These are phyloP conservation scores for Aspergillus versicolor DNA, from an alignment of 2,329 filamentous ascomycete species.

Conservation along the genomic window DNA sequence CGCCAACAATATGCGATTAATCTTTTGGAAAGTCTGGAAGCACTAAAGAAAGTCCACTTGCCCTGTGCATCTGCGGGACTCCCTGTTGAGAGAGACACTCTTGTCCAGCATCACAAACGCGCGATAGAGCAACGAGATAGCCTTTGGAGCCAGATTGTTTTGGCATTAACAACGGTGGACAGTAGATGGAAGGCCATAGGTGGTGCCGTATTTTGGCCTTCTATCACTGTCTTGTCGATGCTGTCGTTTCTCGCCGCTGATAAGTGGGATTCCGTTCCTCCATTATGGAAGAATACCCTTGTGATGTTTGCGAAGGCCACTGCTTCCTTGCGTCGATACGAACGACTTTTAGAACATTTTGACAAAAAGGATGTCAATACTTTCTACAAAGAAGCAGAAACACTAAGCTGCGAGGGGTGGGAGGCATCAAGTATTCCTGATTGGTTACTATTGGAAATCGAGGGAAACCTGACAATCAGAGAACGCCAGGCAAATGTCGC, in stretches of 20 bases:
- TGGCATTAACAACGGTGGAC: not conserved
- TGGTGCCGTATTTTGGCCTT: not conserved
- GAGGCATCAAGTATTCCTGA: not conserved
- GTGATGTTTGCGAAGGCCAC: slow-evolving; percentile 5
- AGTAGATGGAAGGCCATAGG: not conserved
- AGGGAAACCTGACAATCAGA: slow-evolving; percentile 8
- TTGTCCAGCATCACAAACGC: not conserved
- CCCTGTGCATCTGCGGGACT: not conserved
- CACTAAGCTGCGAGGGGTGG: not conserved
- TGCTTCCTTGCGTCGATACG: slow-evolving; percentile 4
- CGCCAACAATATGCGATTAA: not conserved
- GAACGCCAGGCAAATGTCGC: not conserved
- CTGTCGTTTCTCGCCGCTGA: not conserved
- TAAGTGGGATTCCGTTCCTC: slow-evolving; percentile 2
- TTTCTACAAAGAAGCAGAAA: slow-evolving; percentile 14
- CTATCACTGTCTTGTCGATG: not conserved
- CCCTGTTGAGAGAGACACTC: not conserved
- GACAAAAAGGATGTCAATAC: slow-evolving; percentile 6
- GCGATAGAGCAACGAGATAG: not conserved
- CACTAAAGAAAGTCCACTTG: not conserved
- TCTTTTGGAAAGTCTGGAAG: not conserved
- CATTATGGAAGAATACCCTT: slow-evolving; percentile 6
- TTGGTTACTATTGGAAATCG: slow-evolving; percentile 14
- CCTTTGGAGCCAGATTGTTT: not conserved
- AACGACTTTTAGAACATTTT: slow-evolving; percentile 8